Evolutionary conservation across 2,329 filamentous ascomycete genomes (phyloP), one percentile per base, ranked within the genome.

Genomic region (Hortaea werneckii): DNA sequence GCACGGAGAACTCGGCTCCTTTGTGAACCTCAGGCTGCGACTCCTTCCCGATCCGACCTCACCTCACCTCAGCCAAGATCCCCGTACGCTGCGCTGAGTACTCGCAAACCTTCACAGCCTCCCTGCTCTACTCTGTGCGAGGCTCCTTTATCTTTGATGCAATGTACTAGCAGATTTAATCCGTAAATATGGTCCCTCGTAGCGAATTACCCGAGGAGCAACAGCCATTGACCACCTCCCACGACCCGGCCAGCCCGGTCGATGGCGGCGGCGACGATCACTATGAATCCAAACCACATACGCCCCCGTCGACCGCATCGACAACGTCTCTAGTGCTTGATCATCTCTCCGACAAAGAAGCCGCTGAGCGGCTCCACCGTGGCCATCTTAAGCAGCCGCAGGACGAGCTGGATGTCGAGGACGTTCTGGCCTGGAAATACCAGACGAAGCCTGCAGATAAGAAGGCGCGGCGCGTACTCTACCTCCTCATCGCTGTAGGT

Each of bases 301-400:
- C 29, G 6, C 87, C 85, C 3, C 65, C 78, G 40, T 86, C 83
- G n/a, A 83, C 83, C 37, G 81, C 80, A n/a, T 92, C 86, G 30
- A 90, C 86, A 8, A 88, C 83, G 4, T 90, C 86, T 56, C 73
- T 92, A 10, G 79, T 92, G 44, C 85, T 92, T 61, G 85, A 92
- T 54, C 79, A 83, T 51, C 75, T 90, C 54, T 76, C 78, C 57
- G 81, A 85, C 60, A 65, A 58, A 51, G 69, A 46, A 65, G 72
- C 59, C 66, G 75, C 49, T 68, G 76, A 52, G 68, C 74, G 49
- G 58, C 62, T 50, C 9, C 63, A 74, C 55, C 45, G 53, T 47
- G 50, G 57, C 40, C 50, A 64, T 54, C 32, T 35, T 35, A 29
- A 30, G 27, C 27, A 5, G 12, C 56, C 57, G 50, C 52, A 50